Percentiles rank a stretch among this genome's conserved stretches.
Conservation (phyloP, 2,329 filamentous ascomycete species). For the Epichloe sp. region DNA sequence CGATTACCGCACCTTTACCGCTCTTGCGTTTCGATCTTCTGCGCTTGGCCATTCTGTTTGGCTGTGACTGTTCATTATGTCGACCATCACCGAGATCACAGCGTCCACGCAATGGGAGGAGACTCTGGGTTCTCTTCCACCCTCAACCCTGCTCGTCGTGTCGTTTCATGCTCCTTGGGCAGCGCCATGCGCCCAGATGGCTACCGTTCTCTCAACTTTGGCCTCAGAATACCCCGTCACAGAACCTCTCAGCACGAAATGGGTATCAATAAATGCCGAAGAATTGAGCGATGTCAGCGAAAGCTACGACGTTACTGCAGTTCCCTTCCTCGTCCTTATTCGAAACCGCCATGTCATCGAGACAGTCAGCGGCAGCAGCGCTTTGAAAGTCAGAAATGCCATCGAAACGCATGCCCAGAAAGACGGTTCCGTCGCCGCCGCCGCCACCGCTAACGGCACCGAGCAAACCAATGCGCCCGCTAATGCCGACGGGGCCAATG, state of each 20-base stretch:
- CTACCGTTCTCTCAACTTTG: conserved; percentile 69
- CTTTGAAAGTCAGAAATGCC: conserved; percentile 67
- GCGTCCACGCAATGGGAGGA: conserved; percentile 60
- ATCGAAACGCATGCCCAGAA: conserved; percentile 69
- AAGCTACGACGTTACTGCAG: conserved; percentile 83
- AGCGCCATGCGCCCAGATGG: conserved; percentile 90
- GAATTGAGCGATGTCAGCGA: conserved; percentile 87
- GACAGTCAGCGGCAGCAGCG: conserved; percentile 81
- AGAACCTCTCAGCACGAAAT: conserved; percentile 55
- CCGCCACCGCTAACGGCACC: conserved; percentile 22
- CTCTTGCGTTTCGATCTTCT: neutral
- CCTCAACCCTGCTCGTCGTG: conserved; percentile 64
- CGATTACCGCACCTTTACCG: neutral
- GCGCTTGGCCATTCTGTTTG: neutral
- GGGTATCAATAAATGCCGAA: conserved; percentile 88
- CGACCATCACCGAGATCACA: conserved; percentile 64
- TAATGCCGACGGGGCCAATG: conserved; percentile 29
- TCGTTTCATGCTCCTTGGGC: conserved; percentile 98
- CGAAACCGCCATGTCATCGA: conserved; percentile 65
- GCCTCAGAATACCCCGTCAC: conserved; percentile 70
- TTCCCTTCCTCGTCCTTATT: conserved; percentile 80
- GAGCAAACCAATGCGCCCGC: conserved; percentile 23
- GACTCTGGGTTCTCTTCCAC: conserved; percentile 50
- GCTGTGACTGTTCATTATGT: conserved; percentile 38
- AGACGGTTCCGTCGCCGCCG: conserved; percentile 19